Evolutionary conservation across 129 eudicot genomes (phyloP).

Genomic region (Artemisia argyi): DNA sequence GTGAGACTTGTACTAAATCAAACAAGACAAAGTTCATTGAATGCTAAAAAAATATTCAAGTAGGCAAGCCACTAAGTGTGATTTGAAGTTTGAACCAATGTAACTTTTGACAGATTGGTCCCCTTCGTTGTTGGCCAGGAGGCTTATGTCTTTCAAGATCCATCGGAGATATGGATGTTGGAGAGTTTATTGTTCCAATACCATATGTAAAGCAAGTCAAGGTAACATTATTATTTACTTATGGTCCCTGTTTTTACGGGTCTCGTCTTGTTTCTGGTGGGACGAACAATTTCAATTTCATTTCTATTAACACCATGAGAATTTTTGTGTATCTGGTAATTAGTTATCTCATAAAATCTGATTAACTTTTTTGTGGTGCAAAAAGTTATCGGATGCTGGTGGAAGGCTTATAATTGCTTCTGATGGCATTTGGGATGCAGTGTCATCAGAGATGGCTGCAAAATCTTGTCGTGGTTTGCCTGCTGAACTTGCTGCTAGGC

Average conservation of each 20-base stretch:
- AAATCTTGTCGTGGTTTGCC: conserved; percentile 91
- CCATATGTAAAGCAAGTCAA: conserved; percentile 96
- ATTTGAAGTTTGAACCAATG: not conserved
- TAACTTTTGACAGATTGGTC: conserved; percentile 66
- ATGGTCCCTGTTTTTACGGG: not conserved
- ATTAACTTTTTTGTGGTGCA: not conserved
- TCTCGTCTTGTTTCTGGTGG: not conserved
- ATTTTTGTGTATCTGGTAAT: not conserved
- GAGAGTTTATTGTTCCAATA: conserved; percentile 88
- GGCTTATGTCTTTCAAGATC: conserved; percentile 98
- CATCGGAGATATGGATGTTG: conserved; percentile 96
- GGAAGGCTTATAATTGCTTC: conserved; percentile 96
- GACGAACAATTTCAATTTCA: not conserved
- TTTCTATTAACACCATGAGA: not conserved
- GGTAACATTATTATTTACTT: conserved; percentile 37
- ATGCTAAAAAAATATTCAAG: not conserved
- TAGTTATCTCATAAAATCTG: not conserved
- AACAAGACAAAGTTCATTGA: not conserved
- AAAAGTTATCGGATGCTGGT: conserved; percentile 75
- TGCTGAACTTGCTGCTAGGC: conserved; percentile 92
- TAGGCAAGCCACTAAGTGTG: not conserved
- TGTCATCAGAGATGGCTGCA: conserved; percentile 79
- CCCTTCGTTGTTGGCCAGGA: conserved; percentile 99
- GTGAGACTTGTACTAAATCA: conserved; percentile 28
- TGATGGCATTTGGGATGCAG: conserved; percentile 96